These are phyloP conservation scores for Rhizoctonia solani DNA, from an alignment of 1,284 basidiomycete genomes.

Conservation along the genomic window DNA sequence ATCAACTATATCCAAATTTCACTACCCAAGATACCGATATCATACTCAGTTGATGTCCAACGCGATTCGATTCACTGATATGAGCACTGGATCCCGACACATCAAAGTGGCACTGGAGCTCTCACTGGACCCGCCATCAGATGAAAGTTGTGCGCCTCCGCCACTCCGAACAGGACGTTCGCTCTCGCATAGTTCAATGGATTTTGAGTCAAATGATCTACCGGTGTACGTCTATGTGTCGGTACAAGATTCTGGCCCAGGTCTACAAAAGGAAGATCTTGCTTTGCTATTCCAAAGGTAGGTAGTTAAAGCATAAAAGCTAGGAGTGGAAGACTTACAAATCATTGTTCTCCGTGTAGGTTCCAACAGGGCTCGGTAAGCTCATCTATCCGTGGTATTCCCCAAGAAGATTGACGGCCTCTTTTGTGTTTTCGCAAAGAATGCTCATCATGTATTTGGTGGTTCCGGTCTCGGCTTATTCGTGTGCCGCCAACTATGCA, in stretches of 20 bases:
- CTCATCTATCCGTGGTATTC: neutral
- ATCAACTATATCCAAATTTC: slow-evolving; percentile 15
- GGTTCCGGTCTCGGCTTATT: slow-evolving; percentile 43
- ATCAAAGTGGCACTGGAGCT: slow-evolving; percentile 41
- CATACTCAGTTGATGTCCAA: slow-evolving; percentile 23
- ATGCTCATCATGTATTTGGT: slow-evolving; percentile 41
- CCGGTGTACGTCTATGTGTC: slow-evolving; percentile 41
- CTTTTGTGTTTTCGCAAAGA: neutral
- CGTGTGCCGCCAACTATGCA: slow-evolving; percentile 43
- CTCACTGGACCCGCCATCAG: slow-evolving; percentile 38
- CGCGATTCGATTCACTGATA: slow-evolving; percentile 39
- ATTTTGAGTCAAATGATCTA: neutral
- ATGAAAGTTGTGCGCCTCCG: slow-evolving; percentile 20
- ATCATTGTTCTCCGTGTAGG: slow-evolving; percentile 11
- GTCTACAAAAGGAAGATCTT: slow-evolving; percentile 42
- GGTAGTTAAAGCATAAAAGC: slow-evolving; percentile 38
- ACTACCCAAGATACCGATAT: slow-evolving; percentile 16
- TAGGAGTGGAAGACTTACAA: neutral
- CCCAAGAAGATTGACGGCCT: neutral
- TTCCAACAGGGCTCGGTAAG: slow-evolving; percentile 42
- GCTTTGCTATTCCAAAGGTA: slow-evolving; percentile 27
- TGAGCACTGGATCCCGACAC: slow-evolving; percentile 35
- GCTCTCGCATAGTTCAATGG: neutral
- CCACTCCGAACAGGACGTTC: neutral
- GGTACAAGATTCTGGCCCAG: slow-evolving; percentile 43